Evolutionary conservation across 2,329 filamentous ascomycete species (phyloP), one percentile per base, ranked within the genome.

Genomic region (Podosphaera xanthii): DNA sequence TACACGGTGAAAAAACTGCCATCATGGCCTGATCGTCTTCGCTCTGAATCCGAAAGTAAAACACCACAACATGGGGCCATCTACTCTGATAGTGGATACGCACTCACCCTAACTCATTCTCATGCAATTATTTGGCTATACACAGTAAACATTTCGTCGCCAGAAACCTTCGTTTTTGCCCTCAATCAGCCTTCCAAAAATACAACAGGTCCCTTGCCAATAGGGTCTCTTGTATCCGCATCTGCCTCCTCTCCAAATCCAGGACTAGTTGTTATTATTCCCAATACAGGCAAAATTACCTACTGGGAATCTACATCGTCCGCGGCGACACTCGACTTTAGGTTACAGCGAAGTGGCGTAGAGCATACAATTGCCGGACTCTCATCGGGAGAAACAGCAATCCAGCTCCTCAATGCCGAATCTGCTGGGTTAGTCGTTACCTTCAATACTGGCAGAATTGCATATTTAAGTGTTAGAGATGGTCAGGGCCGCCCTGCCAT

Each of bases 221-320:
- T 96, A 46, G 92, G 88, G 59, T 81, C 86, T 22, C 78, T 98
- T 58, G 83, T 96, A 5, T 84, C 86, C 0, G 83, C 86, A 57
- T 86, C 87, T 4, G 83, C 86, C 9, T 83, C 83, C 3, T 81
- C 80, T n/a, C 80, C 81, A 56, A 86, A 94, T 65, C 85, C 90
- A 40, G 92, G 92, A 2, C 77, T 98, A 44, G 81, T 98, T 35
- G 79, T 96, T 44, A 77, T 97, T 44, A 87, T 91, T 73, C 86
- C 91, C 10, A 80, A 80, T 22, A 89, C 78, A 56, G 92, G 92
- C 58, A 90, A 84, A 70, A 81, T 97, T 58, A 83, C 87, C 52
- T 97, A 92, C 70, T 97, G 92, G 89, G 92, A 97, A 69, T 94
- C 88, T 46, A 86, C 97, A 63, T 89, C 91, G 59, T 89, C 83